Evolutionary conservation across 805 yeast genomes (phyloP), one percentile per base, ranked within the genome.

Genomic region (Metschnikowia proteae): DNA sequence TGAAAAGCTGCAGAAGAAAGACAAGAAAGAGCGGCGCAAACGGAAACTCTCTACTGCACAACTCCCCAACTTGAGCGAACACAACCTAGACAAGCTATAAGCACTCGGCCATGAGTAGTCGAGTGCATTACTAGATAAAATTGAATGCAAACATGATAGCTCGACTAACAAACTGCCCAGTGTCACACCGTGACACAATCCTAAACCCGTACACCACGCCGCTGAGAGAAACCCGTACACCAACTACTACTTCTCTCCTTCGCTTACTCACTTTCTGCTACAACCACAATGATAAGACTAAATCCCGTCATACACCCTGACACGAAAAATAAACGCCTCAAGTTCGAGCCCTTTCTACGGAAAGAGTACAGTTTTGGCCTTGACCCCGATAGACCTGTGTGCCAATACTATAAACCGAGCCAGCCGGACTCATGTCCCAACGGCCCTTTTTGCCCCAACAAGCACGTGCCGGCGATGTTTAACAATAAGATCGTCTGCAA

Each of bases 341-440:
- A 84, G 56, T 91, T 92, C 62, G 97, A 92, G 59, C 85, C 88
- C 6, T 89, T 88, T 58, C 76, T 92, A 34, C 75, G 88, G 57
- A 78, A 81, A 50, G 97, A 92, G 62, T 89, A 78, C 66, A 81
- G 86, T 52, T 82, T 90, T 56, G 90, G 94, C 0, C 72, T 89
- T 30, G 90, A 89, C 63, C 96, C 60, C 3, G 92, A 86, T 60
- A 74, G 97, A 50, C 97, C 97, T 4, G 78, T 86, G 1, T 92
- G 98, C 63, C 86, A 86, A 55, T 84, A 73, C 59, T 85, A 74
- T 71, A 73, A 75, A 54, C 84, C 76, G 55, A 81, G 43, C 81
- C 86, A 35, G 75, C 57, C 53, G 57, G 54, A 86, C 29, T 75
- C 82, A 11, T 92, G 98, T 67, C 97, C 97, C 2, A 75, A 84